Percentiles rank a stretch among this genome's conserved stretches.
These are phyloP conservation scores for Allium cepa DNA, from an alignment of 106 monocot genomes.

Conservation along the genomic window DNA sequence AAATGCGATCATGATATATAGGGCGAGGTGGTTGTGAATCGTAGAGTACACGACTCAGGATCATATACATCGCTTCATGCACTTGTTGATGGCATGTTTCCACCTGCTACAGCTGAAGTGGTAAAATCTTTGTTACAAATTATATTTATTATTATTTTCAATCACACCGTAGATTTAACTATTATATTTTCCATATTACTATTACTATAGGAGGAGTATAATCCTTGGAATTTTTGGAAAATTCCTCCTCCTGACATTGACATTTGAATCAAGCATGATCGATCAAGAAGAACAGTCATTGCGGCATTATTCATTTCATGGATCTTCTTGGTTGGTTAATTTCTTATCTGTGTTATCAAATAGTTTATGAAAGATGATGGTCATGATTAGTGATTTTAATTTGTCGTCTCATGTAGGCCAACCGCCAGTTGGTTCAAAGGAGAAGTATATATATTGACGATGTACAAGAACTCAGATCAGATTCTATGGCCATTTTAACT, in stretches of 20 bases:
- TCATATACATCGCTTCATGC: constrained; percentile 74
- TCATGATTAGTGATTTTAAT: too few relatives aligned
- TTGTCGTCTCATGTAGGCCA: too few relatives aligned
- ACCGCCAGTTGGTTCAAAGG: too few relatives aligned
- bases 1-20: constrained; percentile 10
- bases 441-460: too few relatives aligned
- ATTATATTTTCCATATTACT: too few relatives aligned
- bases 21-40: constrained; percentile 77
- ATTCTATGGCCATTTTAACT: too few relatives aligned
- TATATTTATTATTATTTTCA: background rate
- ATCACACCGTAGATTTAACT: background rate
- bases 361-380: too few relatives aligned
- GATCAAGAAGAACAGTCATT: background rate
- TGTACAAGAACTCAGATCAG: too few relatives aligned
- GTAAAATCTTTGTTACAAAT: constrained; percentile 13
- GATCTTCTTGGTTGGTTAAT: background rate
- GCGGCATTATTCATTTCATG: background rate
- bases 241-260: constrained; percentile 44
- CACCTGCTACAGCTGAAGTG: constrained; percentile 53
- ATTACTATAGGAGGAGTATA: constrained; percentile 58
- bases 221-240: constrained; percentile 80
- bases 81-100: constrained; percentile 84
- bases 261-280: constrained; percentile 15
- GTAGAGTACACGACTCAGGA: constrained; percentile 49
- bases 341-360: background rate